phyloP scores from a whole-genome alignment of 2,329 filamentous ascomycete genomes.

The Sodiomyces alkalinus region DNA sequence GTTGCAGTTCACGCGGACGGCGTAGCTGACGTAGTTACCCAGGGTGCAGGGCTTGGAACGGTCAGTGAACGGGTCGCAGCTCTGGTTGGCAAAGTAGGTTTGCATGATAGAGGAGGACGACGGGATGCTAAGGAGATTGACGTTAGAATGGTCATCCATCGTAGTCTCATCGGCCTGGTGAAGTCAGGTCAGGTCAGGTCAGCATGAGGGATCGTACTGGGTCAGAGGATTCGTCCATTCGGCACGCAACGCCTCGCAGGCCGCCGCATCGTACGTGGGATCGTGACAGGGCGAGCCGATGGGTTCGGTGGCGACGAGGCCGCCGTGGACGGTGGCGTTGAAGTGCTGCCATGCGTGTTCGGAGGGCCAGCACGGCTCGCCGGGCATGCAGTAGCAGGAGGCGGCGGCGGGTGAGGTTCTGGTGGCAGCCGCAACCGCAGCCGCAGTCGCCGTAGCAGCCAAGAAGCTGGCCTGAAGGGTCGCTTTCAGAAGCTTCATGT shows the following conservation, averaged over 20 bases:
- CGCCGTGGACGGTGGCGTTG: slow-evolving; percentile 34
- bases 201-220: slow-evolving; percentile 18
- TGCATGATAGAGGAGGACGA: slow-evolving; percentile 25
- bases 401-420: slow-evolving; percentile 4
- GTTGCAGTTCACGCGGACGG: slow-evolving; percentile 17
- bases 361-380: slow-evolving; percentile 37
- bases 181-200: background rate
- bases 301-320: slow-evolving; percentile 35
- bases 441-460: slow-evolving; percentile 5
- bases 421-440: slow-evolving; percentile 3
- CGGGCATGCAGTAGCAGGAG: slow-evolving; percentile 31
- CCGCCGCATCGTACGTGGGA: slow-evolving; percentile 24
- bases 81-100: slow-evolving; percentile 21
- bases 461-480: slow-evolving; percentile 7
- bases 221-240: slow-evolving; percentile 19
- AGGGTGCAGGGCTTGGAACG: slow-evolving; percentile 23
- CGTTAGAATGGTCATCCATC: slow-evolving; percentile 4
- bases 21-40: slow-evolving; percentile 28
- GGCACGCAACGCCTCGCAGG: slow-evolving; percentile 22
- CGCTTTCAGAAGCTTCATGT: no score
- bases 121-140: slow-evolving; percentile 16
- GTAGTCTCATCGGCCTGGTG: background rate
- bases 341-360: slow-evolving; percentile 29
- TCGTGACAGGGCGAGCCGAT: slow-evolving; percentile 37
- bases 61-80: slow-evolving; percentile 22